Base-by-base conservation (phyloP, 441 rosid species). In the Gossypium davidsonii region DNA sequence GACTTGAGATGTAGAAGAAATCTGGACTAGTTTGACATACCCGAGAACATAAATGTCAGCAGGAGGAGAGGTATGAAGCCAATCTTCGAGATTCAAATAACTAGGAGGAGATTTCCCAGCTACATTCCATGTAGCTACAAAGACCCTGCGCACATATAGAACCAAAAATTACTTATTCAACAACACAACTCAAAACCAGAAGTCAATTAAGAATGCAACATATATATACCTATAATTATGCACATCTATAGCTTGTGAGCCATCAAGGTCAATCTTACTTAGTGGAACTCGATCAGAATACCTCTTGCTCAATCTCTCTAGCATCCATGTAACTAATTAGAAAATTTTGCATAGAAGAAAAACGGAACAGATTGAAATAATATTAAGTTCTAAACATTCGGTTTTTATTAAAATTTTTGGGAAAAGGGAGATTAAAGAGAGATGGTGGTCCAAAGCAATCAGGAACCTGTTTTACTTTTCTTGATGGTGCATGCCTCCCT, bases 61-160 rank as follows among this genome's bases (percentile, higher is more conserved):
- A 68, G 95, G 89, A 74, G 92, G 87, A 15, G 91, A 85, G 15
- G 91, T 80, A 73, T 83, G 95, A 74, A 90, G 90, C 95, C 95
- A 90, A 74, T 90, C 95, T 34, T 90, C 92, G 12, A 90, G 85
- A 79, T 81, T 90, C 78, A 90, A 74, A 75, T 73, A n/a, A 74
- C 81, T 83, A 51, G 95, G 91, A 10, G 95, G 95, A 52, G 93
- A 81, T 79, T 87, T 88, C 20, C 93, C 93, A 73, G 90, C 95
- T 64, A 90, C 95, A 72, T 90, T 90, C 95, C 95, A 90, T 59
- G 95, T 88, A 12, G 95, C 93, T 60, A 86, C 89, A 79, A 88
- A 88, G 18, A 90, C 74, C 74, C 90, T 39, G 76, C 1, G 12
- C 34, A 67, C 68, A 68, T 15, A 68, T 48, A 25, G 26, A 57